Evolutionary conservation across 306 rosid species (phyloP), one percentile per base, ranked within the genome.

Genomic region (Medicago lupulina): DNA sequence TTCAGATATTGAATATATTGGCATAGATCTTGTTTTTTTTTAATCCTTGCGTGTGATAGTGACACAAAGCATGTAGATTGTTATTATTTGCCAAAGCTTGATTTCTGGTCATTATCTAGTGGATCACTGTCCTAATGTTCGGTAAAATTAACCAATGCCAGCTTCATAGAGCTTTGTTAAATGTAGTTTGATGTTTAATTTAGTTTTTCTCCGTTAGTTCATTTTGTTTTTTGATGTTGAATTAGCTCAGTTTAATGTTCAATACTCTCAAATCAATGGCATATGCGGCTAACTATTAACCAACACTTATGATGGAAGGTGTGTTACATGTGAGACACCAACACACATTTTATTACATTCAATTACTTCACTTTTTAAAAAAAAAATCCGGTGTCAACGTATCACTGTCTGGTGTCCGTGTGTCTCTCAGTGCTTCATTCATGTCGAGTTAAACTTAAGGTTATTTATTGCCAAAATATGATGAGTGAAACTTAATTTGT

Each of bases 21-120:
- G 50, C 10, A 43, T 46, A 50, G 60, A 17, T 65, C 76, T 67
- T 66, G 55, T 60, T 15, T 49, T 75, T 67, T 67, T 75, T 67
- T 67, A 68, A 76, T 76, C 39, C 49, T 65, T 67, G 76, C 16
- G 18, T 17, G 67, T 70, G 68, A 78, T 58, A 15, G 57, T 72
- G 41, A 18, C 53, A 41, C 31, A 6, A 34, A 46, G 39, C 58
- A 9, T 17, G 60, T 66, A 55, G 68, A 58, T 49, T 25, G 64
- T 51, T 18, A 50, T 49, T 15, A 25, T 13, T 25, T 59, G 39
- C 28, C 4, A 36, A 14, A 15, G 55, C 55, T 50, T n/a, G 19
- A 50, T 50, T 7, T 23, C 23, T 36, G 9, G 36, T 60, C 17
- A 9, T 39, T 9, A 14, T 63, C 6, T 21, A n/a, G 28, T 6